A percentile compares a stretch with the other conserved stretches of the same genome.
Conservation (phyloP, 2,329 filamentous ascomycete species). For the Sporothrix inflata region DNA sequence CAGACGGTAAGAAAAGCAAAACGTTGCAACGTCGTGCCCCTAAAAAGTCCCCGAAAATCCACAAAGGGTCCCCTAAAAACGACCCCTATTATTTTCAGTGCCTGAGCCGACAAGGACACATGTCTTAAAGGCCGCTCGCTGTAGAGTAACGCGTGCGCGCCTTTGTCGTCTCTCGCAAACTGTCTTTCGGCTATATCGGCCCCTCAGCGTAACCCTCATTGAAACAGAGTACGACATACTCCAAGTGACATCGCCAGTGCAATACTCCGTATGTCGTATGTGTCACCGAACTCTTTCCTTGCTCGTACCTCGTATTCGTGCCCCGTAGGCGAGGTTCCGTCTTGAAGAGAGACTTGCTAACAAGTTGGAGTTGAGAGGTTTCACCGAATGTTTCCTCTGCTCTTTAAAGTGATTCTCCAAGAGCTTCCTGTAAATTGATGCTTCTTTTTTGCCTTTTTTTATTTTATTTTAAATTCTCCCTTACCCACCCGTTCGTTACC, state of each 20-base stretch:
- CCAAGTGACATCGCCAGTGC: not conserved
- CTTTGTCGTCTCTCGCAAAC: not conserved
- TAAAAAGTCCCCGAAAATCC: not conserved
- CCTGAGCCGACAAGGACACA: slow-evolving; percentile 2
- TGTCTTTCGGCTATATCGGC: slow-evolving; percentile 15
- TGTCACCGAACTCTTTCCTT: not conserved
- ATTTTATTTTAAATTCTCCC: no score
- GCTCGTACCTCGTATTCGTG: not conserved
- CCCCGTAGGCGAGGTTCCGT: not conserved
- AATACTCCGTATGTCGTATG: no score
- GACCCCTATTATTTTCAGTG: slow-evolving; percentile 9
- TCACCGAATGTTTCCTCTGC: not conserved
- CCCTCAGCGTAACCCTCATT: not conserved
- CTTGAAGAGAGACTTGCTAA: not conserved
- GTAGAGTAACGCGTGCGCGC: not conserved
- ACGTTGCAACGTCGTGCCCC: not conserved
- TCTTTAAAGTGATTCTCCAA: not conserved
- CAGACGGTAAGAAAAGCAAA: not conserved
- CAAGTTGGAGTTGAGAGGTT: not conserved
- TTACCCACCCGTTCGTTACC: not conserved
- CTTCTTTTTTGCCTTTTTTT: no score
- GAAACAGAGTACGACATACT: not conserved
- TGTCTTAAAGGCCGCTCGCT: not conserved
- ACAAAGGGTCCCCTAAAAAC: not conserved
- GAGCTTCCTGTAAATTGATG: not conserved